Base-by-base conservation (phyloP, 371 early-diverging fungal genomes). In the Mortierella sp. region DNA sequence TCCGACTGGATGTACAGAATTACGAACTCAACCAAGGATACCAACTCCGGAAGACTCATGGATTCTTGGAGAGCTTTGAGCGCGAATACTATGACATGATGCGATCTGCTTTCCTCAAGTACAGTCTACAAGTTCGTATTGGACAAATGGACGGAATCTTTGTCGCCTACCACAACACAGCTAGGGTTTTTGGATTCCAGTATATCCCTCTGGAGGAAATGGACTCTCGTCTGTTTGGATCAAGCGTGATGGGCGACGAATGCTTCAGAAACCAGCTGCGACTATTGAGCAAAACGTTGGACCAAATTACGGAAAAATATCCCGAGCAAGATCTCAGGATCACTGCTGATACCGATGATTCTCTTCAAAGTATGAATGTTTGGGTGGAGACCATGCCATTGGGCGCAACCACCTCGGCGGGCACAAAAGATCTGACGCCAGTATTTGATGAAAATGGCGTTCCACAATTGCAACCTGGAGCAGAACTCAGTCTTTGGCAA, bases 71-170 rank as follows among this genome's bases (percentile, higher is more conserved):
- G 64, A 94, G 95, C 0, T 98, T 92, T 80, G 97, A 97, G 77
- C 87, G 97, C 50, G 98, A 98, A 82, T 95, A 95, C 81, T 95
- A 93, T 75, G 98, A 97, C 80, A 95, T 97, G 96, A 85, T 94
- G 47, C 90, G 96, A 6, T 87, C 93, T 2, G 93, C 95, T 0
- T 92, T 96, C 69, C 75, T 97, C 45, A 97, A 96, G 77, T 96
- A 95, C 86, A 92, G 91, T 81, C 92, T 97, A 61, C 98, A 98
- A 82, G 95, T 91, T 7, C 91, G 97, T 5, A 95, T 98, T 60
- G 98, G 98, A 1, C 88, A 93, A 64, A 98, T 98, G 98, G 98
- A 98, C 75, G 98, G 98, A 6, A 91, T 97, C 25, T 87, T 98
- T 72, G 96, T 98, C 0, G 90, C 94, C 0, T 97, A 94, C 79